These are phyloP conservation scores for Dryas octopetala DNA, from an alignment of 306 rosid species.

Conservation along the genomic window DNA sequence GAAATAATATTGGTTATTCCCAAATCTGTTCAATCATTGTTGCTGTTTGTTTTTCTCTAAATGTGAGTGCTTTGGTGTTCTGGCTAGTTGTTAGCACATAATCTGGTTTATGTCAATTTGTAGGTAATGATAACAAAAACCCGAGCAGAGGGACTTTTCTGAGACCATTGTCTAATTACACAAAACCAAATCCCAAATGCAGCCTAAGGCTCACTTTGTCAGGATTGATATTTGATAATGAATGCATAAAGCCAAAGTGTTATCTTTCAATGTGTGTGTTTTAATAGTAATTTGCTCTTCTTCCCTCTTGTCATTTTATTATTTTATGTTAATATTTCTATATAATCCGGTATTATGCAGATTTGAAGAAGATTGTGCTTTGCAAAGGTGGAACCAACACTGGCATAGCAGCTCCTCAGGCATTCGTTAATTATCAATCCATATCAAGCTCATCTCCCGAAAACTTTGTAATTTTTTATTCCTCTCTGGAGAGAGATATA, in stretches of 20 bases:
- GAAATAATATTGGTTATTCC: not conserved
- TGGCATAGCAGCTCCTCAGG: not conserved
- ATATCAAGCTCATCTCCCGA: not conserved
- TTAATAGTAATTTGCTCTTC: not conserved
- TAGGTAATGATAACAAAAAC: not conserved
- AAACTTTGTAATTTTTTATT: not conserved
- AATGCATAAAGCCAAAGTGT: constrained; percentile 9
- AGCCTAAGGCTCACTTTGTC: not conserved
- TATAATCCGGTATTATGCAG: constrained; percentile 1
- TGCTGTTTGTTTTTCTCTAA: not conserved
- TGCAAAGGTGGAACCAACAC: not conserved
- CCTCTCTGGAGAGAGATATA: not conserved
- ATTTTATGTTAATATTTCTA: not conserved
- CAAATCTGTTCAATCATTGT: not conserved
- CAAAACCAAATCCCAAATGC: not conserved
- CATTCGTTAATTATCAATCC: not conserved
- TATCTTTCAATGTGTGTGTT: not conserved
- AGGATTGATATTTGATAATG: constrained; percentile 1
- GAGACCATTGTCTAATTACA: not conserved
- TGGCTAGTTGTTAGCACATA: not conserved
- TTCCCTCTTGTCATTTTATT: not conserved
- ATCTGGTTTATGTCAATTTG: not conserved
- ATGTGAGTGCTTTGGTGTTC: not conserved
- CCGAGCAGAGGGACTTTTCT: not conserved
- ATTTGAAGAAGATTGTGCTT: not conserved